Evolutionary conservation across 257 asterid genomes (phyloP).

Genomic region (Solanum bukasovii): DNA sequence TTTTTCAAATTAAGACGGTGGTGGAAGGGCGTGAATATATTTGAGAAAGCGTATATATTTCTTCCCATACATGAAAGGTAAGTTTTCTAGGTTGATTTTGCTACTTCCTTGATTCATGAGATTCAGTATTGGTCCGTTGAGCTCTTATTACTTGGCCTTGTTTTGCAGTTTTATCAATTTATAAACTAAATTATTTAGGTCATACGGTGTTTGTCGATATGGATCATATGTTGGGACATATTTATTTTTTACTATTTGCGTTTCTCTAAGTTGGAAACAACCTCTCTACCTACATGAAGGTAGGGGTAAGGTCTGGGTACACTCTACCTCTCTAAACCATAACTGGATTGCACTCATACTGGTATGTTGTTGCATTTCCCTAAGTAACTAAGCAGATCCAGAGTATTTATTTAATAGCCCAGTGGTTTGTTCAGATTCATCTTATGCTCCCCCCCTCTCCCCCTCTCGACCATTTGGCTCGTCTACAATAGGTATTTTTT

Average conservation of each 20-base stretch:
- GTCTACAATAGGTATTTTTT: neutral
- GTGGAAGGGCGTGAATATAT: constrained; percentile 95
- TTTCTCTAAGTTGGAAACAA: neutral
- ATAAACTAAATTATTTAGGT: neutral
- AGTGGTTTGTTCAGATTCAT: neutral
- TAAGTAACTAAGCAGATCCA: neutral
- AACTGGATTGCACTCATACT: neutral
- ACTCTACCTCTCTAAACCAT: neutral
- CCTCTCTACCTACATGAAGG: neutral
- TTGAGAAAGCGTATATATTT: constrained; percentile 83
- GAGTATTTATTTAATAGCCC: neutral
- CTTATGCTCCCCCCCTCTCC: neutral
- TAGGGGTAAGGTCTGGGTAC: neutral
- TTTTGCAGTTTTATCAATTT: neutral
- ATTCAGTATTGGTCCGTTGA: neutral
- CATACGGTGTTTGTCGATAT: neutral
- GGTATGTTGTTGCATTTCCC: neutral
- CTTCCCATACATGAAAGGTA: constrained; percentile 86
- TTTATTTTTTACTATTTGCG: neutral
- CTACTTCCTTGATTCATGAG: neutral
- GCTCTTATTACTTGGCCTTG: neutral
- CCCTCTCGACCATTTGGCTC: neutral
- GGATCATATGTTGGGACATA: neutral
- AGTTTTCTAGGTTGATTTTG: constrained; percentile 16
- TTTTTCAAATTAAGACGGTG: constrained; percentile 87